Conservation (phyloP, 2,329 filamentous ascomycete genomes). For the Penicillium italicum region DNA sequence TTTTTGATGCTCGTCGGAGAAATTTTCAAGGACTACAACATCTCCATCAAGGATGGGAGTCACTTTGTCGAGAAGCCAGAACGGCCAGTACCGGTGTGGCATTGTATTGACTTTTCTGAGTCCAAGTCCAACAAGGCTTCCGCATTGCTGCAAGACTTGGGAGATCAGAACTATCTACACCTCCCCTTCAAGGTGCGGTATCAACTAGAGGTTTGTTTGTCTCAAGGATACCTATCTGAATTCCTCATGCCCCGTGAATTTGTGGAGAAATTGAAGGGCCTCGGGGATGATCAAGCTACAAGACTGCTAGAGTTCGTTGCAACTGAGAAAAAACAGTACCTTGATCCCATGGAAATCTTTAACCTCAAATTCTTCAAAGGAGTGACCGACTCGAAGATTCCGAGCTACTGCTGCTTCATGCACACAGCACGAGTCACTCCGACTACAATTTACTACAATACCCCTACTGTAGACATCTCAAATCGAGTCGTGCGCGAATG, state of each 20-base stretch:
- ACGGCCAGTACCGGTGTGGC: slow-evolving; percentile 33
- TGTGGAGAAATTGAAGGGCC: slow-evolving; percentile 55
- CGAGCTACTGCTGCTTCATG: slow-evolving; percentile 69
- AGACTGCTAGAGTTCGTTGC: slow-evolving; percentile 71
- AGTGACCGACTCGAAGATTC: slow-evolving; percentile 54
- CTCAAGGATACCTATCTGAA: slow-evolving; percentile 71
- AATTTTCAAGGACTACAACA: slow-evolving; percentile 69
- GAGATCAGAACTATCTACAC: slow-evolving; percentile 34
- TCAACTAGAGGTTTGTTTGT: slow-evolving; percentile 91
- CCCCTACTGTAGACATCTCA: slow-evolving; percentile 76
- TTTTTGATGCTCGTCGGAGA: slow-evolving; percentile 46
- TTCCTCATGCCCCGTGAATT: slow-evolving; percentile 68
- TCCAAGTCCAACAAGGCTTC: slow-evolving; percentile 24
- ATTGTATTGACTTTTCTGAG: slow-evolving; percentile 38
- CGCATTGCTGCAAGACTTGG: slow-evolving; percentile 35
- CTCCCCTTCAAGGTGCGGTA: slow-evolving; percentile 75
- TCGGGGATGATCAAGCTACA: slow-evolving; percentile 55
- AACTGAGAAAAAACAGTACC: slow-evolving; percentile 59
- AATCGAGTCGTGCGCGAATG: slow-evolving; percentile 82
- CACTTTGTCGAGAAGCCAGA: slow-evolving; percentile 40
- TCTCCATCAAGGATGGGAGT: slow-evolving; percentile 49
- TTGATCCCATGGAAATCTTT: slow-evolving; percentile 72
- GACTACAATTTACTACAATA: slow-evolving; percentile 72
- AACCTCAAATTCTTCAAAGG: slow-evolving; percentile 46
- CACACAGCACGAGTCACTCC: slow-evolving; percentile 79